These are phyloP conservation scores for Rhizophagus sp. DNA, from an alignment of 192 early-diverging fungal genomes.

Conservation along the genomic window DNA sequence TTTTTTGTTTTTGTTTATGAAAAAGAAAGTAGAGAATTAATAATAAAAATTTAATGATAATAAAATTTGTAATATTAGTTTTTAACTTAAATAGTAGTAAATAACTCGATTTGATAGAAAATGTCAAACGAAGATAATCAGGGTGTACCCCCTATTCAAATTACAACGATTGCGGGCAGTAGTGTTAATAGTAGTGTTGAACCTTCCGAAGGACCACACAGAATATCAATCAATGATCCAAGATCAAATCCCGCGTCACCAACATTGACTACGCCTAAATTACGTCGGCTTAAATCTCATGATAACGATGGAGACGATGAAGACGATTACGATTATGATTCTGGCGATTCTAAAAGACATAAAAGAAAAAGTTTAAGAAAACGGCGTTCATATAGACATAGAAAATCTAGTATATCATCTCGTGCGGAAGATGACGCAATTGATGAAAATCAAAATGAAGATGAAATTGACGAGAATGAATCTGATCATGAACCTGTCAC, in stretches of 20 bases:
- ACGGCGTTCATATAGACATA: not conserved
- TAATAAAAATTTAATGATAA: no score
- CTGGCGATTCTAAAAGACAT: not conserved
- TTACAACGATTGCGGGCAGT: not conserved
- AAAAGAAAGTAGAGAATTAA: no score
- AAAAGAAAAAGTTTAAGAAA: not conserved
- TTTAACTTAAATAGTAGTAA: no score
- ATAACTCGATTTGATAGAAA: no score
- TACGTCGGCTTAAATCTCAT: not conserved
- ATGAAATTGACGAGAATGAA: not conserved
- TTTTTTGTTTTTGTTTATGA: no score
- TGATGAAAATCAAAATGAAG: not conserved
- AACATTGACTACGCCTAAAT: not conserved
- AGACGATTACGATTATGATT: not conserved
- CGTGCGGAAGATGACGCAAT: not conserved
- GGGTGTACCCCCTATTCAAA: no score
- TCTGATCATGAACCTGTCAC: conserved; percentile 13
- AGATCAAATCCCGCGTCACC: not conserved
- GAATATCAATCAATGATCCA: not conserved
- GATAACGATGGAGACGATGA: not conserved
- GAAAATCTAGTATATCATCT: no score
- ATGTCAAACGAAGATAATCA: no score
- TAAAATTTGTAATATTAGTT: no score
- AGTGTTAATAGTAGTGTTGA: not conserved
- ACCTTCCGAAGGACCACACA: not conserved